Base-by-base conservation (phyloP, 1,284 basidiomycete species). In the Xerocomus minutiporus region DNA sequence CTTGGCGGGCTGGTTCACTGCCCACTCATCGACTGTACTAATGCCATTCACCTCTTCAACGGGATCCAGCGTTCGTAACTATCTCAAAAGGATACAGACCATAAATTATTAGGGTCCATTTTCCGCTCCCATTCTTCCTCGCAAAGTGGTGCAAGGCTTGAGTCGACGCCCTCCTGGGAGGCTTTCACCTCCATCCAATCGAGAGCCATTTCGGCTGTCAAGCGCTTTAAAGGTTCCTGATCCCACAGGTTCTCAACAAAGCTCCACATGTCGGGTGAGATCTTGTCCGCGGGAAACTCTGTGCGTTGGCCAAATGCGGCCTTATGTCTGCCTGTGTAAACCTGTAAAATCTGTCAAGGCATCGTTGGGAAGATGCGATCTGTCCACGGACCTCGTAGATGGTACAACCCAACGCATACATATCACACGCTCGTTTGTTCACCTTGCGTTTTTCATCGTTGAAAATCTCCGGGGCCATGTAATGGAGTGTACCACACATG, bases 361-460 rank as follows among this genome's bases (percentile, higher is more conserved):
- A 11, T 35, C 8, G n/a, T 38, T 32, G 2, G 31, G n/a, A 45
- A 8, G n/a, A 23, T 28, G 35, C 8, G 20, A 36, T 1, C 17
- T 3, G n/a, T 28, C 26, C 4, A 51, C 66, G 28, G 46, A 68
- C 64, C 46, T 51, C 61, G 7, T 64, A 65, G 32, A 67, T 58
- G 4, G 65, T 66, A 38, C 65, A 65, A n/a, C 66, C 64, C 12
- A 66, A 34, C 1, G 66, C 65, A 49, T 67, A 68, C 56, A 66
- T 65, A 25, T 68, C 66, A 23, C 56, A 61, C 12, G 34, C 48
- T 47, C 64, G 66, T 34, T 59, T 65, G 54, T 65, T 68, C 42
- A 65, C 45, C 8, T 38, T 28, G 25, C 48, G 51, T 45, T 28
- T 59, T 2, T 48, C 44, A 36, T 61, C 46, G 8, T 28, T 8